Base-by-base conservation (phyloP, 805 yeast species). In the Peterozyma xylosa region DNA sequence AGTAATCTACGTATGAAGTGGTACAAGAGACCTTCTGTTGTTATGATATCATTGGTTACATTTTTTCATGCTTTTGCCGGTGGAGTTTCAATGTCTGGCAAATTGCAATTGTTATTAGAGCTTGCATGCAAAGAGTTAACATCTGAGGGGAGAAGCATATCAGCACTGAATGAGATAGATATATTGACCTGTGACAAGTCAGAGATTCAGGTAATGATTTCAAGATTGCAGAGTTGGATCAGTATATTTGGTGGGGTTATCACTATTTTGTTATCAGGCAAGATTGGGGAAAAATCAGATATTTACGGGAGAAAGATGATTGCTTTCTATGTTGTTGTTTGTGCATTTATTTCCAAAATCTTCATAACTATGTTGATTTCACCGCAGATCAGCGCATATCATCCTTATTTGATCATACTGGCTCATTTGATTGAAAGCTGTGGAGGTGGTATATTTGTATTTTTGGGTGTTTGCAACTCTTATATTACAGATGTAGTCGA, bases 401-500 rank as follows among this genome's bases (percentile, higher is more conserved):
- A 61, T 27, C 60, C 70, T 30, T 46, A 49, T 11, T 47, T 56
- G 29, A 66, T 78, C 48, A 58, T 83, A 1, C 32, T 70, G 0
- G 63, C 75, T 2, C 70, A 70, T 11, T 46, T 73, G 1, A 33
- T 82, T 1, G 71, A 69, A 30, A 69, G 78, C 21, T 42, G 73
- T 3, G 74, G 81, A n/a, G 96, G 96, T 18, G 83, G 88, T 0
- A 41, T 73, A 9, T 60, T 77, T 47, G 70, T 80, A 5, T 53
- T 81, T 32, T 53, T 83, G 41, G 76, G 82, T 9, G 62, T 83
- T 30, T 64, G 78, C 11, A 81, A 81, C 55, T 76, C 90, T 47
- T 88, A 86, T 55, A 70, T 85, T 14, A 68, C 87, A 3, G 96
- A 88, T 62, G 78, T 86, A 35, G 80, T 80, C 6, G 82, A 79